These are phyloP conservation scores for Lachnellula cervina DNA, from an alignment of 2,329 filamentous ascomycete species.

Conservation along the genomic window DNA sequence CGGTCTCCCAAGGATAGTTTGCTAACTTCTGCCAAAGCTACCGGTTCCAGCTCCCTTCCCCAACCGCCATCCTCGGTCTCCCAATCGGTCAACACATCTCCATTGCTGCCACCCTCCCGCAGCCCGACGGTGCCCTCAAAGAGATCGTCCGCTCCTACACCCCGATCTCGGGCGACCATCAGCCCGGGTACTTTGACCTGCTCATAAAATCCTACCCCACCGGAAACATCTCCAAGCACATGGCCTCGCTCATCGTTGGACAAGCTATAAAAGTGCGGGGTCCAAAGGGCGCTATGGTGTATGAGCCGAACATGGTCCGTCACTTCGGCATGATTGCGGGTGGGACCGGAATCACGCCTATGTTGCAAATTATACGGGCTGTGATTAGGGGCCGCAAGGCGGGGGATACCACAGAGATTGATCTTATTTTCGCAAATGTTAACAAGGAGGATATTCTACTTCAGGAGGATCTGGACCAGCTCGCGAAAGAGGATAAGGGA, in stretches of 20 bases:
- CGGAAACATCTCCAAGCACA: constrained; percentile 93
- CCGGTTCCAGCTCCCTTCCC: constrained; percentile 79
- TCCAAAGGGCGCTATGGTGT: constrained; percentile 97
- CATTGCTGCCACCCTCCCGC: constrained; percentile 70
- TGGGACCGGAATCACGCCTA: constrained; percentile 95
- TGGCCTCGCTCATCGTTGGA: constrained; percentile 77
- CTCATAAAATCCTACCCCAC: constrained; percentile 97
- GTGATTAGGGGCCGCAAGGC: constrained; percentile 74
- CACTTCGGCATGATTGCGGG: constrained; percentile 98
- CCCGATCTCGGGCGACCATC: constrained; percentile 82
- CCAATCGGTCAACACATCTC: constrained; percentile 99
- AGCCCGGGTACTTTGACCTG: constrained; percentile 89
- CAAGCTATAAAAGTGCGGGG: constrained; percentile 86
- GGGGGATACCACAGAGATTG: constrained; percentile 82
- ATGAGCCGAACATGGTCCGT: constrained; percentile 93
- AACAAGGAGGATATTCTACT: constrained; percentile 88
- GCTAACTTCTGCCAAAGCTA: constrained; percentile 54
- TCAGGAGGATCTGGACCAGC: constrained; percentile 80
- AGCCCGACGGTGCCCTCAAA: constrained; percentile 65
- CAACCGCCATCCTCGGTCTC: constrained; percentile 80
- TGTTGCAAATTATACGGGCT: constrained; percentile 93
- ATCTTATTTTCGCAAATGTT: constrained; percentile 96
- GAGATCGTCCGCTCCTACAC: constrained; percentile 91
- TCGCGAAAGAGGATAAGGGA: constrained; percentile 70
- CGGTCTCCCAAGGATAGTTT: constrained; percentile 6